Conservation (phyloP, 441 rosid genomes). For the Rhodomyrtus psidioides region DNA sequence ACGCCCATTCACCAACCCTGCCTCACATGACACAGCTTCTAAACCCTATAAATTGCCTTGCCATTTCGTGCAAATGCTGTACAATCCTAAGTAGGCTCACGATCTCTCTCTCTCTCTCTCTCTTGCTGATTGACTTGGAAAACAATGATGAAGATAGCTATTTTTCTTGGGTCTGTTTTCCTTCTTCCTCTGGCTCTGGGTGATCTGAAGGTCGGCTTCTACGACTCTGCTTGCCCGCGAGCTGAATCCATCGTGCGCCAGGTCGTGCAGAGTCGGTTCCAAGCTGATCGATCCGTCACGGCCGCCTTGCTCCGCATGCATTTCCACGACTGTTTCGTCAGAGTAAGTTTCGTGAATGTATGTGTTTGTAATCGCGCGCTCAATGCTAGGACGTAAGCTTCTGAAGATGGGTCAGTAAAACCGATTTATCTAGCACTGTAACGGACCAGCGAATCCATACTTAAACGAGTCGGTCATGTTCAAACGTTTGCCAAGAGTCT, state of each 20-base stretch:
- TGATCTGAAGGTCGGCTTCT: slow-evolving; percentile 41
- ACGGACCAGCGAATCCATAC: not conserved
- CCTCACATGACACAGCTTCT: not conserved
- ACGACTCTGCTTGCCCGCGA: slow-evolving; percentile 38
- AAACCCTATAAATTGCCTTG: not conserved
- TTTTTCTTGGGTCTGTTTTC: not conserved
- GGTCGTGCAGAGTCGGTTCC: slow-evolving; percentile 29
- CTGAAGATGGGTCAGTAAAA: no score
- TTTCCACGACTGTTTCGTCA: slow-evolving; percentile 71
- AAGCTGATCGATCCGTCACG: slow-evolving; percentile 30
- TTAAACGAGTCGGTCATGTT: not conserved
- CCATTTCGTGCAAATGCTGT: not conserved
- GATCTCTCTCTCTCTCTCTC: not conserved
- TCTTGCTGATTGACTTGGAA: not conserved
- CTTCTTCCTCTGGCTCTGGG: slow-evolving; percentile 26
- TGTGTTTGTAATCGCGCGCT: not conserved
- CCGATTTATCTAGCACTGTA: not conserved
- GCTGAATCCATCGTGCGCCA: slow-evolving; percentile 43
- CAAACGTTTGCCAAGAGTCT: not conserved
- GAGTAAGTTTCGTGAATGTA: slow-evolving; percentile 21
- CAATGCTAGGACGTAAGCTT: not conserved
- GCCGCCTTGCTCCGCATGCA: slow-evolving; percentile 78
- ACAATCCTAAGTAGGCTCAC: not conserved
- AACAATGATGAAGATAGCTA: not conserved
- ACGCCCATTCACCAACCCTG: not conserved